Evolutionary conservation across 306 rosid genomes (phyloP), one percentile per base, ranked within the genome.

Genomic region (Erythrophleum fordii): DNA sequence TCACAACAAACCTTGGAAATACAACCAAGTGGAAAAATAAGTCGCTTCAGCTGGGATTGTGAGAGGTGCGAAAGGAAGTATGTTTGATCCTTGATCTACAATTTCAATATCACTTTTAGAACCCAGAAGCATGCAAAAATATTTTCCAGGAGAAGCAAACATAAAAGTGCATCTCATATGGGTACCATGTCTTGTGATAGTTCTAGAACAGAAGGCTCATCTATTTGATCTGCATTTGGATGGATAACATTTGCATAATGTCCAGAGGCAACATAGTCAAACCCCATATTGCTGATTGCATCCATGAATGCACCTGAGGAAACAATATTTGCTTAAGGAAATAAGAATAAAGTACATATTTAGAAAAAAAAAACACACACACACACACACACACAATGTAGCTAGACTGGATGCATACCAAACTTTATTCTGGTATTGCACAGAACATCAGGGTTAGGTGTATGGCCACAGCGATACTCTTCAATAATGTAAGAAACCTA

Each of bases 341-440:
- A 44, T 23, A 23, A n/a, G 76, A 29, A 34, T 11, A 64, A 22
- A 71, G 79, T 1, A 46, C 1, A 34, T 1, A 16, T 0, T 11
- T 2, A 45, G 44, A 1, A 18, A 7, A 16, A 76, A 42, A 23
- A 79, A 51, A 82, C 51, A n/a, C n/a, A n/a, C n/a, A n/a, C n/a
- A 10, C 46, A 1, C 12, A 23, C 1, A 56, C 23, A 12, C 65
- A 11, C 25, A 46, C 55, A 53, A 58, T 14, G 2, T 14, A 52
- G 45, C 23, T 46, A 41, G 60, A 71, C 64, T 52, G 22, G 69
- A 51, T 49, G 75, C 90, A 55, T 91, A 95, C 99, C 98, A 46
- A 95, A 93, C 85, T 95, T 95, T 82, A 93, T 91, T 87, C 99
- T 91, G 59, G 98, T 91, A 89, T 95, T 95, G 84, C 99, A 95